Base-by-base conservation (phyloP, 768 basidiomycete genomes). In the Lactifluus piperatus region DNA sequence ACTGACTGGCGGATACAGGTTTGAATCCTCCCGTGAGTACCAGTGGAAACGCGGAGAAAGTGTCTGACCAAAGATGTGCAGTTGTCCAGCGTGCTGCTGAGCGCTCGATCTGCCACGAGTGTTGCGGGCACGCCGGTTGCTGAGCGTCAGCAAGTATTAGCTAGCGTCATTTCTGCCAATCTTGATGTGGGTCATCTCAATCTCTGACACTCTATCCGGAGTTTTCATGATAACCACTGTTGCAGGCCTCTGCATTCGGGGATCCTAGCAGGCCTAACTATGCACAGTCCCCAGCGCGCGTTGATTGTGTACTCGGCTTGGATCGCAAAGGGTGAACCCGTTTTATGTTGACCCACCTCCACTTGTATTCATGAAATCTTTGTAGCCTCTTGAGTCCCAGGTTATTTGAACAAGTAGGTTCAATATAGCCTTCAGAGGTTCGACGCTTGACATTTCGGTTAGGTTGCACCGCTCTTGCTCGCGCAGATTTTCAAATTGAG, bases 91-190 rank as follows among this genome's bases (percentile, higher is more conserved):
- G 29, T 57, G 26, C 43, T 45, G 14, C 30, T 64, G 34, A 51
- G 32, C 5, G 62, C 58, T 13, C 47, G 27, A 27, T 52, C 55
- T 1, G 18, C 36, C 16, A 20, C 51, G 20, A 49, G 11, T 13
- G 16, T 63, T 37, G 58, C 9, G 4, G 73, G 54, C 6, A 37
- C 57, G 5, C 36, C n/a, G 20, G 54, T 65, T 5, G 52, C 48
- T 11, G 16, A 41, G 20, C 65, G 67, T 27, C 62, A 67, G 52
- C 58, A 56, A 1, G 57, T 62, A 32, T 51, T 68, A n/a, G 58
- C 60, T 26, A 57, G 51, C 27, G 54, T 69, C 18, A 37, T 57
- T 10, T 66, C 62, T 34, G 69, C 69, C 27, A 56, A 59, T 50
- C 61, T 34, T 47, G 56, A 64, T 22, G 60, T 63, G 30, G 10